Evolutionary conservation across 2,329 filamentous ascomycete genomes (phyloP).

Genomic region (Fusarium siculi): DNA sequence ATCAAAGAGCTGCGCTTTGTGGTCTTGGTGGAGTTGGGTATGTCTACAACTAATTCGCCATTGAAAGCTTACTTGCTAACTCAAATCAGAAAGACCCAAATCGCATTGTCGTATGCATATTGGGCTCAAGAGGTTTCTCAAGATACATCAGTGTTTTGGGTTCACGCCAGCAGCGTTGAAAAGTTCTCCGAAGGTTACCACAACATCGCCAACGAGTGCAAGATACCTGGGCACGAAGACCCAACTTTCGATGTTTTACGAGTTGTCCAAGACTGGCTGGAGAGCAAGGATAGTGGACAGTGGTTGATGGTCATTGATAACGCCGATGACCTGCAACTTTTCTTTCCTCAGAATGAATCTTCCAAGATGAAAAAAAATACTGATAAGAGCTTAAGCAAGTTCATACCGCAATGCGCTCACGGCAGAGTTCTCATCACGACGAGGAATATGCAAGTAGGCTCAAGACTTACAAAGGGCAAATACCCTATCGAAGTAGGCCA

Average conservation of each 20-base stretch:
- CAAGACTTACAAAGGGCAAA: slow-evolving; percentile 37
- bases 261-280: slow-evolving; percentile 48
- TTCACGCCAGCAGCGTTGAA: slow-evolving; percentile 45
- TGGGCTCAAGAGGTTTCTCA: slow-evolving; percentile 12
- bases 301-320: slow-evolving; percentile 40
- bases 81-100: slow-evolving; percentile 19
- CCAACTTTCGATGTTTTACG: slow-evolving; percentile 35
- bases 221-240: slow-evolving; percentile 42
- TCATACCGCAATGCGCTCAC: slow-evolving; percentile 45
- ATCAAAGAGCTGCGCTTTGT: slow-evolving; percentile 2
- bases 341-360: background rate
- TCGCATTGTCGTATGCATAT: slow-evolving; percentile 30
- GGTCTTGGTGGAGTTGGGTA: slow-evolving; percentile 37
- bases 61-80: no score
- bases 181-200: slow-evolving; percentile 49
- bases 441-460: slow-evolving; percentile 47
- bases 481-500: slow-evolving; percentile 40
- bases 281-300: background rate
- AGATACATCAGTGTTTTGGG: slow-evolving; percentile 47
- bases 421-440: slow-evolving; percentile 50
- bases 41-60: background rate
- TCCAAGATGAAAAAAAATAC: rapidly evolving
- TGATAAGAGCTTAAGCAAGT: rapidly evolving
- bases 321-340: slow-evolving; percentile 35
- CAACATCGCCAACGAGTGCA: slow-evolving; percentile 45